Conservation (phyloP, 352 stramenopile genomes). For the Globisporangium polare region DNA sequence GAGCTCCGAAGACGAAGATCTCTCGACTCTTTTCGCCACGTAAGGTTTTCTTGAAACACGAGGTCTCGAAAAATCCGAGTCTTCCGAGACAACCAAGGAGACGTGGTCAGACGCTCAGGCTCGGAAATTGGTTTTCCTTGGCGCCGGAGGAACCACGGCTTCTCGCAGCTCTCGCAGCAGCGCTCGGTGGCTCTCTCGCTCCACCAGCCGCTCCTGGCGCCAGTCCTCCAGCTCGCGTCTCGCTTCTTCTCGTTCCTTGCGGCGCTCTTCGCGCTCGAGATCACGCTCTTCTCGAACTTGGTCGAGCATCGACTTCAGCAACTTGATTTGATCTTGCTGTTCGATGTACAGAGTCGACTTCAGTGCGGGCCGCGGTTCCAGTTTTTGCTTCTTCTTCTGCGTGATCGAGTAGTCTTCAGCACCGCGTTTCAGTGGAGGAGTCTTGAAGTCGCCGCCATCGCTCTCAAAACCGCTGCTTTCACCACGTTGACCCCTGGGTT, state of each 20-base stretch:
- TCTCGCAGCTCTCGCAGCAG: not conserved
- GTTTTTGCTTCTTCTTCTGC: not conserved
- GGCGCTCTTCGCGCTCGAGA: not conserved
- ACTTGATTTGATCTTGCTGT: not conserved
- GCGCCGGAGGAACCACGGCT: not conserved
- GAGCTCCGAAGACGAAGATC: not conserved
- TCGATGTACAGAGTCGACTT: not conserved
- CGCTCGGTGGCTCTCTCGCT: not conserved
- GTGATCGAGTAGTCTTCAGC: not conserved
- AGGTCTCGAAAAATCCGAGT: not conserved
- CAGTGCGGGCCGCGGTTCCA: not conserved
- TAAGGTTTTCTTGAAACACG: not conserved
- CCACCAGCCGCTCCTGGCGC: not conserved
- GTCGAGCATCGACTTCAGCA: not conserved
- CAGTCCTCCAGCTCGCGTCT: not conserved
- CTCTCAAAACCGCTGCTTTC: not conserved
- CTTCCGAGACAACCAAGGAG: not conserved
- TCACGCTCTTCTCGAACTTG: constrained; percentile 2
- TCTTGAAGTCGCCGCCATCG: not conserved
- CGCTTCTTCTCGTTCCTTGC: not conserved
- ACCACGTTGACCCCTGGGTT: not conserved
- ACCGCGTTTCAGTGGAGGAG: not conserved
- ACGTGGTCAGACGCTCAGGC: not conserved
- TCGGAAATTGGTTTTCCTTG: not conserved
- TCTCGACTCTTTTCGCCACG: not conserved